Evolutionary conservation across 208 protist species (phyloP), one percentile per base, ranked within the genome.

Genomic region (Acanthamoeba comandoni): DNA sequence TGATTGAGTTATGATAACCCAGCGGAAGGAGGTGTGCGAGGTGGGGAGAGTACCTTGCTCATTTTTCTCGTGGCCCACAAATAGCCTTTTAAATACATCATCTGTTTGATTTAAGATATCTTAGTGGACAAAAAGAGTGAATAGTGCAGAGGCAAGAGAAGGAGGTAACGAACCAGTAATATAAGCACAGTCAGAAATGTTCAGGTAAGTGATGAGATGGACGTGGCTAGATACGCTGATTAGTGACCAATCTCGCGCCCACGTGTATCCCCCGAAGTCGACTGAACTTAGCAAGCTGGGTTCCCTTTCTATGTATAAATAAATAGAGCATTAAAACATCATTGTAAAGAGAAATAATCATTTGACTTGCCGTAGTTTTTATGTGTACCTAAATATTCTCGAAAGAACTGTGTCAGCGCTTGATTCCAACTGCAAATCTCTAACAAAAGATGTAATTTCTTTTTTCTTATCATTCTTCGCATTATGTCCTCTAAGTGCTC

Each of bases 351-450:
- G 7, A 24, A 73, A 35, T 35, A 73, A 11, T 9, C n/a, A 51
- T 79, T n/a, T 55, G 70, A 13, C 19, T 79, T 0, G 22, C 22
- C 15, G 0, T 13, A 31, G 17, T 1, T 8, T 29, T 82, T 48
- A 11, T 82, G 39, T 7, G 39, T 22, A 31, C 35, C 43, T 2
- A 22, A 31, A 5, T 62, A 35, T 9, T 62, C 51, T 26, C 35
- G 24, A 0, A 58, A 9, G 71, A 82, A 82, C 71, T 82, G 48
- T 4, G 35, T 19, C 39, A 82, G 71, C 4, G 17, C 12, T 29
- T 15, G 4, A 19, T 7, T 48, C 71, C 71, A 82, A 35, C 71
- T 62, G 71, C 71, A 60, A 48, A 82, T 82, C 71, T 82, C 71
- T 13, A 82, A 53, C 51, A 82, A 82, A 24, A 60, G 71, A 35